Conservation (phyloP, 2,329 filamentous ascomycete species). For the Fusarium veterinarium region DNA sequence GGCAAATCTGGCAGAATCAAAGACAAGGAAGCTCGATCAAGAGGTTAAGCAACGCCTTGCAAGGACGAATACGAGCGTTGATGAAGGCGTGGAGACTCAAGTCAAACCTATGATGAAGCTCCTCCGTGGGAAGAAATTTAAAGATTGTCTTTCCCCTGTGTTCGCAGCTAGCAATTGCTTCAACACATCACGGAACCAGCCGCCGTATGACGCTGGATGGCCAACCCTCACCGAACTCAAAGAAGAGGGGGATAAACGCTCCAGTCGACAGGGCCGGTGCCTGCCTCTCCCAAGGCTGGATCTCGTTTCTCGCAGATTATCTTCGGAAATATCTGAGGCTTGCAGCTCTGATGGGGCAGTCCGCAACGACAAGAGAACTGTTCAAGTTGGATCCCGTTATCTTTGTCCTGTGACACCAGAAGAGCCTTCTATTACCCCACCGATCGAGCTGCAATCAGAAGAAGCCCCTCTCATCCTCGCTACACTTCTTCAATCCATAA, state of each 20-base stretch:
- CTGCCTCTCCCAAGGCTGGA: conserved; percentile 50
- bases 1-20: conserved; percentile 45
- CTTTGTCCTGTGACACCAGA: conserved; percentile 33
- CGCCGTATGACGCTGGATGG: conserved; percentile 45
- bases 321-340: conserved; percentile 6
- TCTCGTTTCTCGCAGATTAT: conserved; percentile 19
- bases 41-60: conserved; percentile 41
- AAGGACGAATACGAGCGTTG: conserved; percentile 28
- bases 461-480: conserved; percentile 21
- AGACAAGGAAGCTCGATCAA: conserved; percentile 40
- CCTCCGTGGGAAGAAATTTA: conserved; percentile 44
- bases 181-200: conserved; percentile 37
- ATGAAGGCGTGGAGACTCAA: conserved; percentile 3
- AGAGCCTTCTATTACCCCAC: not conserved
- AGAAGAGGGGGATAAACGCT: conserved; percentile 49
- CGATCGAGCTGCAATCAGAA: conserved; percentile 7
- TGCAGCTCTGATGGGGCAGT: conserved; percentile 41
- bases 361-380: conserved; percentile 43
- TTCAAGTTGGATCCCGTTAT: conserved; percentile 37
- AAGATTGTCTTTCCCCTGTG: conserved; percentile 48
- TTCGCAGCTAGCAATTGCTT: conserved; percentile 51
- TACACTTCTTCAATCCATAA: conserved; percentile 18
- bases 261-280: conserved; percentile 40
- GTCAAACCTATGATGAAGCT: conserved; percentile 30
- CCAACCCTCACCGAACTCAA: conserved; percentile 52